These are phyloP conservation scores for Candida incommunis DNA, from an alignment of 805 yeast genomes.

Conservation along the genomic window DNA sequence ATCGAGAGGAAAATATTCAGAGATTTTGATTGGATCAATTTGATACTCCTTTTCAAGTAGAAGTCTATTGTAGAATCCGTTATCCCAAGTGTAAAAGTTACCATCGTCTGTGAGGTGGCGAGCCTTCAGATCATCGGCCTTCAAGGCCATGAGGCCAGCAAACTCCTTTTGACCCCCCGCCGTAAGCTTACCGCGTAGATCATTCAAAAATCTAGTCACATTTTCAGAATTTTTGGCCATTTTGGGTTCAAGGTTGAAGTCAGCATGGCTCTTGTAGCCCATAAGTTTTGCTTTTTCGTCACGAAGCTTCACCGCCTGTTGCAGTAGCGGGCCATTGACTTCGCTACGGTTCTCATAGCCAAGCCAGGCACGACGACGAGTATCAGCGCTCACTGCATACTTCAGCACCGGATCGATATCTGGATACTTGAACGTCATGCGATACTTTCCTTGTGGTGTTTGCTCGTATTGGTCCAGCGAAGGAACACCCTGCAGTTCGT, in stretches of 20 bases:
- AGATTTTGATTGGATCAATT: conserved; percentile 56
- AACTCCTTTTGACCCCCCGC: conserved; percentile 49
- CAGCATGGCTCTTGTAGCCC: conserved; percentile 58
- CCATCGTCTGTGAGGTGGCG: conserved; percentile 28
- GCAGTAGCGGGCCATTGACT: conserved; percentile 42
- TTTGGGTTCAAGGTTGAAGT: conserved; percentile 57
- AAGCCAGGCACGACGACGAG: conserved; percentile 50
- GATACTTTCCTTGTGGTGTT: conserved; percentile 30
- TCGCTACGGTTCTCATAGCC: conserved; percentile 59
- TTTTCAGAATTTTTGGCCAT: conserved; percentile 61
- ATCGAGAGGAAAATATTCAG: conserved; percentile 68
- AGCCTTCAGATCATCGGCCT: conserved; percentile 34
- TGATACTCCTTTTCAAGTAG: conserved; percentile 53
- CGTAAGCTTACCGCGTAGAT: conserved; percentile 41
- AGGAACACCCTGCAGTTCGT: conserved; percentile 66
- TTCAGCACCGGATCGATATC: conserved; percentile 67
- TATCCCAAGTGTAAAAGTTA: conserved; percentile 56
- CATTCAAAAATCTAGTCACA: conserved; percentile 48
- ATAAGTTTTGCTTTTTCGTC: conserved; percentile 44
- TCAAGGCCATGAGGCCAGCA: conserved; percentile 33
- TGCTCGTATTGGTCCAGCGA: conserved; percentile 42
- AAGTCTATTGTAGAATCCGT: conserved; percentile 48
- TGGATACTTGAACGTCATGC: conserved; percentile 72
- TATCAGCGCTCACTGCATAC: conserved; percentile 46
- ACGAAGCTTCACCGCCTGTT: conserved; percentile 47